Evolutionary conservation across 768 basidiomycete species (phyloP).

Genomic region (Leccinum fibrillosum): DNA sequence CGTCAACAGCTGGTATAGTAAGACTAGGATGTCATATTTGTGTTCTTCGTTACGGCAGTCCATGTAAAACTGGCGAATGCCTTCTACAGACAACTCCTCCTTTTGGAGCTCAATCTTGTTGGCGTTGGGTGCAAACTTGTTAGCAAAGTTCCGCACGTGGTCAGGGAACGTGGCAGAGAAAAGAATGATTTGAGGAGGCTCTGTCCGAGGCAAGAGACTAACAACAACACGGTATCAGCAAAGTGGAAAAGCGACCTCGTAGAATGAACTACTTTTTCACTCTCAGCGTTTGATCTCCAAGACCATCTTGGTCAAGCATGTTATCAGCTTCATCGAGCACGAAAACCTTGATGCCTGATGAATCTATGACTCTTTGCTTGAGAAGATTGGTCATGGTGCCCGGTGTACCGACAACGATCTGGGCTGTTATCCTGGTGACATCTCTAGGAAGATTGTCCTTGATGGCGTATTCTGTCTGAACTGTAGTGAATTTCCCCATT

Average conservation of each 20-base stretch:
- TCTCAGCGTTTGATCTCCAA: conserved; percentile 89
- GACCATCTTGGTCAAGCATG: conserved; percentile 92
- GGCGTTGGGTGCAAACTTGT: conserved; percentile 87
- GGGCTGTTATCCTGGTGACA: conserved; percentile 71
- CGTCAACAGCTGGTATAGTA: conserved; percentile 84
- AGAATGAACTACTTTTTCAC: conserved; percentile 78
- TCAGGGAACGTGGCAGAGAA: conserved; percentile 99
- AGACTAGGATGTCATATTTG: conserved; percentile 94
- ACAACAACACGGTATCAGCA: conserved; percentile 10
- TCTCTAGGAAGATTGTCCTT: conserved; percentile 75
- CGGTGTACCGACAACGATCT: conserved; percentile 93
- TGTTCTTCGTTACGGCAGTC: conserved; percentile 88
- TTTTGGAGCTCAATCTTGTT: conserved; percentile 96
- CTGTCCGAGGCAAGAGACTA: conserved; percentile 57
- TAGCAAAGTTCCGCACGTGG: conserved; percentile 86
- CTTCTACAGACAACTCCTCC: conserved; percentile 91
- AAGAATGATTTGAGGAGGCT: conserved; percentile 79
- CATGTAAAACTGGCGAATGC: conserved; percentile 97
- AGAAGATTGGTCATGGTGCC: conserved; percentile 93
- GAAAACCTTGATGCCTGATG: conserved; percentile 81
- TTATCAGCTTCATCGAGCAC: conserved; percentile 99
- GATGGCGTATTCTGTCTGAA: conserved; percentile 95
- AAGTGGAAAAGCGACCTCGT: not conserved
- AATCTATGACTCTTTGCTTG: conserved; percentile 72
- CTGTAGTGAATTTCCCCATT: conserved; percentile 93